A percentile compares a stretch with the other conserved stretches of the same genome.
These are phyloP conservation scores for barley (Hordeum vulgare) DNA, from an alignment of 176 grass and related monocot genomes.

Conservation along the genomic window MorexV3_pseudomolecules_assembly NC_058520.1:166558926-166559425, in stretches of 20 bases:
- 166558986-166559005: not conserved
- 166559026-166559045: too few species aligned
- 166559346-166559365: not conserved
- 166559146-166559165: not conserved
- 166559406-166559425: too few species aligned
- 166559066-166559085: too few species aligned
- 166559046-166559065: too few species aligned
- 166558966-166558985: not conserved
- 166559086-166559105: not conserved
- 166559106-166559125: not conserved
- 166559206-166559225: not conserved
- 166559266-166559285: not conserved
- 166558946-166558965: not conserved
- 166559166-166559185: not conserved
- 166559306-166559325: slow-evolving; percentile 17
- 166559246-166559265: slow-evolving; percentile 10
- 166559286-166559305: slow-evolving; percentile 1
- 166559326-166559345: slow-evolving; percentile 20
- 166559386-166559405: not conserved
- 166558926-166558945: not conserved
- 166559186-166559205: not conserved
- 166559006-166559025: too few species aligned
- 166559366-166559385: not conserved
- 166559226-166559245: slow-evolving; percentile 1
- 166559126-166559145: not conserved